Conservation (phyloP, 192 early-diverging fungal genomes). For the Coemansia sp. region DNA sequence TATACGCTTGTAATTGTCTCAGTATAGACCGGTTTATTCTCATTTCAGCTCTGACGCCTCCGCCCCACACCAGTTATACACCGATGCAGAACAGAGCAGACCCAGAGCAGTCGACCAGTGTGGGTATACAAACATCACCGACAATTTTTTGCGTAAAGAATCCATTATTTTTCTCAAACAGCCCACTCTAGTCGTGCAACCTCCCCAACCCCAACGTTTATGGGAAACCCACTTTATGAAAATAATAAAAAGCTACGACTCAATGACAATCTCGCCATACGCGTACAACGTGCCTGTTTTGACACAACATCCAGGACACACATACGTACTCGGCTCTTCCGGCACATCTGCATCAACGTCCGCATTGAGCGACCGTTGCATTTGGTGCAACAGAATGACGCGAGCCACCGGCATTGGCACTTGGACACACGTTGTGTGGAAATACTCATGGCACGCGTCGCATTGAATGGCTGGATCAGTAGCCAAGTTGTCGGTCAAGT, state of each 20-base stretch:
- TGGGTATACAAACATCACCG: slow-evolving; percentile 10
- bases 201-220: background rate
- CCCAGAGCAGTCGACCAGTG: slow-evolving; percentile 1
- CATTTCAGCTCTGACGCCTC: slow-evolving; percentile 6
- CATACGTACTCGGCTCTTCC: slow-evolving; percentile 16
- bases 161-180: background rate
- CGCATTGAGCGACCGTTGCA: slow-evolving; percentile 26
- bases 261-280: slow-evolving; percentile 44
- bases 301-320: slow-evolving; percentile 47
- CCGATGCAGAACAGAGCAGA: background rate
- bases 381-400: slow-evolving; percentile 31
- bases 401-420: slow-evolving; percentile 37
- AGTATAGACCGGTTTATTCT: slow-evolving; percentile 11
- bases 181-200: background rate
- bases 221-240: background rate
- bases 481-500: slow-evolving; percentile 14
- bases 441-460: slow-evolving; percentile 63
- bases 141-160: slow-evolving; percentile 3
- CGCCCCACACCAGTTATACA: background rate
- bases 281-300: slow-evolving; percentile 16
- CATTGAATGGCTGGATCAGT: slow-evolving; percentile 60
- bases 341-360: slow-evolving; percentile 29
- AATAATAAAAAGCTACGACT: slow-evolving; percentile 2
- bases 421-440: slow-evolving; percentile 61
- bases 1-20: background rate